phyloP scores from a whole-genome alignment of 1,284 basidiomycete genomes.

The Trichosporon sp. region DNA sequence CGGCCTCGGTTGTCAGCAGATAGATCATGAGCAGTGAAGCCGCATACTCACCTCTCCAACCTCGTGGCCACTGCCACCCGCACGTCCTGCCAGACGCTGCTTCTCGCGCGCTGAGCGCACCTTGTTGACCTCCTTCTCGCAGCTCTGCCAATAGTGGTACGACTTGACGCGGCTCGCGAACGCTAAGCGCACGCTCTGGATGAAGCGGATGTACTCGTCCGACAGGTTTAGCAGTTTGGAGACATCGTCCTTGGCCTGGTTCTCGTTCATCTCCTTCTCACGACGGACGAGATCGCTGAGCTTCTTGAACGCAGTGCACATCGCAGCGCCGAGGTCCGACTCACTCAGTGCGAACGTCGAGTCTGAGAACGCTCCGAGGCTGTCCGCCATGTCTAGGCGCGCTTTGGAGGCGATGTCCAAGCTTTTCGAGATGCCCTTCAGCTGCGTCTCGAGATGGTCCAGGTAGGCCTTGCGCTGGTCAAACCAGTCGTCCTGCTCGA shows the following conservation, averaged over 20 bases:
- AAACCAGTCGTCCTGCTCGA: slow-evolving; percentile 98
- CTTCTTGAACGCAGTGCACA: slow-evolving; percentile 63
- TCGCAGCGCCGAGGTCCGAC: slow-evolving; percentile 69
- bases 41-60: slow-evolving; percentile 64
- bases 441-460: slow-evolving; percentile 82
- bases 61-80: slow-evolving; percentile 53
- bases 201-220: slow-evolving; percentile 89
- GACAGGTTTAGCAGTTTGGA: slow-evolving; percentile 67
- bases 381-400: slow-evolving; percentile 64
- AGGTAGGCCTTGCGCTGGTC: slow-evolving; percentile 80
- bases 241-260: slow-evolving; percentile 73
- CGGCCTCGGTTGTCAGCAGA: slow-evolving; percentile 57
- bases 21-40: background rate
- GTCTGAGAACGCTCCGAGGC: slow-evolving; percentile 68
- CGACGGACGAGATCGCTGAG: slow-evolving; percentile 69
- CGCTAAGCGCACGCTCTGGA: slow-evolving; percentile 79
- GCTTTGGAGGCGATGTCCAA: slow-evolving; percentile 78
- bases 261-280: slow-evolving; percentile 64
- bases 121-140: slow-evolving; percentile 69
- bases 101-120: slow-evolving; percentile 73
- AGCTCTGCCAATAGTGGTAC: slow-evolving; percentile 72
- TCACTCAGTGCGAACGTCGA: slow-evolving; percentile 62
- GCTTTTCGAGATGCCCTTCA: slow-evolving; percentile 77
- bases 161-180: slow-evolving; percentile 69
- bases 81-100: slow-evolving; percentile 64